Conservation (phyloP, 495 filamentous ascomycete genomes). For the Trichoderma gamsii region DNA sequence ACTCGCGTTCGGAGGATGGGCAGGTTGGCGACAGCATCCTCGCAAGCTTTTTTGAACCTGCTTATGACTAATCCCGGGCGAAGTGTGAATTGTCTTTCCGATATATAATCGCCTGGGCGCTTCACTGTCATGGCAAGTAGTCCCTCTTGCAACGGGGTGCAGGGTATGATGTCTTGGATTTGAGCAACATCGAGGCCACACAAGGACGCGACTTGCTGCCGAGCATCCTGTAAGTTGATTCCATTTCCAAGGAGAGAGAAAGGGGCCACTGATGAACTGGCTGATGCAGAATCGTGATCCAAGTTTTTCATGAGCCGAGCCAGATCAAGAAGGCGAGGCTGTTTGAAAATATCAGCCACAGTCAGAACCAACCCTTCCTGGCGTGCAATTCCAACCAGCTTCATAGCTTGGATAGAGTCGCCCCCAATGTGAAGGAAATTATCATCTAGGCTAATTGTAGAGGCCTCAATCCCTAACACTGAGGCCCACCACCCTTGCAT, state of each 20-base stretch:
- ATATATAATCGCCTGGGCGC: neutral
- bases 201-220: neutral
- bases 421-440: neutral
- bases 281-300: neutral
- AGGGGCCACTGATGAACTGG: neutral
- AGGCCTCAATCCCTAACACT: neutral
- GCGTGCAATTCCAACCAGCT: neutral
- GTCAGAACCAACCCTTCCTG: neutral
- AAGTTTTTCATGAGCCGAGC: neutral
- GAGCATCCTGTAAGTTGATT: no score
- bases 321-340: neutral
- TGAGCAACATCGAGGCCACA: neutral
- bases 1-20: neutral
- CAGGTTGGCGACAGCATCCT: neutral
- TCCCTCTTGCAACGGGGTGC: neutral
- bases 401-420: neutral
- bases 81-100: neutral
- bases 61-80: neutral
- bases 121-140: neutral
- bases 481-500: neutral
- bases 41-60: neutral
- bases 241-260: neutral
- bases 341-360: neutral
- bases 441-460: neutral
- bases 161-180: slow-evolving; percentile 3